Evolutionary conservation across 129 eudicot species (phyloP).

Genomic region (Helichrysum umbraculigerum): DNA sequence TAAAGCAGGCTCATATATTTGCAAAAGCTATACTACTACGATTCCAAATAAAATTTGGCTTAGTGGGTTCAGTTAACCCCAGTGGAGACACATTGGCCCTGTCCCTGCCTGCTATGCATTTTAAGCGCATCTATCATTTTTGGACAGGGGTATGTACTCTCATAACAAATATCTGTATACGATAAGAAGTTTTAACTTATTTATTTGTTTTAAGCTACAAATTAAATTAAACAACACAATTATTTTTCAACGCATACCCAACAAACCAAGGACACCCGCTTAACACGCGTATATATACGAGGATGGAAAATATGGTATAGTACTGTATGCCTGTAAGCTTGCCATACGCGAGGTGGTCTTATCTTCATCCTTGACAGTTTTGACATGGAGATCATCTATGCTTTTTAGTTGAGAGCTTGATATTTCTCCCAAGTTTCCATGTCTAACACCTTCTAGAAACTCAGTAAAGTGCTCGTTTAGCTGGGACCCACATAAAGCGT

Average conservation of each 20-base stretch:
- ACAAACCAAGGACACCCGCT: no score
- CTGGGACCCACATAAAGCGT: constrained; percentile 38
- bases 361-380: constrained; percentile 42
- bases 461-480: constrained; percentile 19
- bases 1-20: not conserved
- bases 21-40: not conserved
- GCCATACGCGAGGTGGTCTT: constrained; percentile 38
- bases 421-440: constrained; percentile 43
- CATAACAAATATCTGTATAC: no score
- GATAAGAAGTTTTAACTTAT: no score
- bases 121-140: not conserved
- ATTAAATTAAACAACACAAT: no score
- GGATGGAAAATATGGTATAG: not conserved
- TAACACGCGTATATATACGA: no score
- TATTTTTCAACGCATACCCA: no score
- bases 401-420: constrained; percentile 30
- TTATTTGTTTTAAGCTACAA: no score
- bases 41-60: no score
- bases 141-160: not conserved
- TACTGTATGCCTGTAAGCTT: constrained; percentile 41
- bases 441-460: constrained; percentile 36
- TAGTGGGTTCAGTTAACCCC: no score
- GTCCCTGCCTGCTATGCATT: no score
- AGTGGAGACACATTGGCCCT: no score
- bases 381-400: constrained; percentile 46